These are phyloP conservation scores for Coemansia sp. DNA, from an alignment of 192 early-diverging fungal genomes.

Conservation along the genomic window DNA sequence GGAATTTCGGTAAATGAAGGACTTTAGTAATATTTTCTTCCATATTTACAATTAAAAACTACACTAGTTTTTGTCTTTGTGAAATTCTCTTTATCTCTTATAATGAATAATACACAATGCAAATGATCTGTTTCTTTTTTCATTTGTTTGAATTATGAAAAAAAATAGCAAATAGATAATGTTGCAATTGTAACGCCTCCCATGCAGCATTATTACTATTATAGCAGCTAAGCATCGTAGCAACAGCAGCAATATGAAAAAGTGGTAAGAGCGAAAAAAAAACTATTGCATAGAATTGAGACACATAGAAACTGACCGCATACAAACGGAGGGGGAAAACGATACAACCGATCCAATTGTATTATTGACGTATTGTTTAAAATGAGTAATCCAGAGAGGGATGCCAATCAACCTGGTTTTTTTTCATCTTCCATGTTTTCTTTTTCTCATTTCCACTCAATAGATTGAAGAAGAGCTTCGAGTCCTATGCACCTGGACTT, in stretches of 20 bases:
- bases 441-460: neutral
- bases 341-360: neutral
- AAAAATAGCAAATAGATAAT: neutral
- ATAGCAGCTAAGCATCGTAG: too few species aligned
- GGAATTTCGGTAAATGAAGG: too few species aligned
- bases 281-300: neutral
- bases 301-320: neutral
- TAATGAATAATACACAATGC: slow-evolving; percentile 3
- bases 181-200: neutral
- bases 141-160: neutral
- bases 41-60: neutral
- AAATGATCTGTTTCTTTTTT: neutral
- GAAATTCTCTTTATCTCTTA: neutral
- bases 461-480: neutral
- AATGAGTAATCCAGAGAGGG: too few species aligned
- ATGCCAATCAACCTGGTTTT: too few species aligned
- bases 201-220: too few species aligned
- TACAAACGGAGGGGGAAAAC: neutral
- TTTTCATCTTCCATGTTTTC: too few species aligned
- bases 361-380: neutral
- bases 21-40: neutral
- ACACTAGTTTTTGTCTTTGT: neutral
- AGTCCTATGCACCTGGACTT: neutral
- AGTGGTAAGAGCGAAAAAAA: neutral
- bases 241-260: neutral